These are phyloP conservation scores for Marchantia polymorpha DNA, from an alignment of 225 moss, liverwort and hornwort species.

Conservation along the genomic window DNA sequence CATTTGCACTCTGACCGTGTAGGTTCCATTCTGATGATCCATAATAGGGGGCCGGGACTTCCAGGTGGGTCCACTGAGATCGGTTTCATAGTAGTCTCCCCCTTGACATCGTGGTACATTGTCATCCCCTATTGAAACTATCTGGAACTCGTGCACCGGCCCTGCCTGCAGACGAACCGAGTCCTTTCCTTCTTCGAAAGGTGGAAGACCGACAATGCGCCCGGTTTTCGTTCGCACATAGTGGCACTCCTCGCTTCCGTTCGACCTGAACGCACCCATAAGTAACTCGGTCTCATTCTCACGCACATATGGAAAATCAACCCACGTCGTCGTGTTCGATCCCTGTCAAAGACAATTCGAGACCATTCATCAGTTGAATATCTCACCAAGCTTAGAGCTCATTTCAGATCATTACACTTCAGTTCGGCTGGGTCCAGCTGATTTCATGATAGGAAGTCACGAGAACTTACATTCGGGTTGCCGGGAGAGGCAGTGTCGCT, in stretches of 20 bases:
- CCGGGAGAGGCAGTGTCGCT: background rate
- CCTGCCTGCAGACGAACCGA: slow-evolving; percentile 26
- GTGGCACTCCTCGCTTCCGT: slow-evolving; percentile 38
- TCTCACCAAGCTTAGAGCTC: background rate
- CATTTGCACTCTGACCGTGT: slow-evolving; percentile 38
- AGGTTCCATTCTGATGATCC: slow-evolving; percentile 41
- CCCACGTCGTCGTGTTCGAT: slow-evolving; percentile 11
- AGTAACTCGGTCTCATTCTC: slow-evolving; percentile 38
- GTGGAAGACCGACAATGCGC: slow-evolving; percentile 27
- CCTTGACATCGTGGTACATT: slow-evolving; percentile 39
- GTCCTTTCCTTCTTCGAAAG: background rate
- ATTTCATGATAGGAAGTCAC: background rate
- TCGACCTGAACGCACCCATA: slow-evolving; percentile 25
- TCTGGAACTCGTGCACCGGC: slow-evolving; percentile 22
- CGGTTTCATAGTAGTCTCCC: slow-evolving; percentile 53
- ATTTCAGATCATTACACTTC: background rate
- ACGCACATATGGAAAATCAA: slow-evolving; percentile 26
- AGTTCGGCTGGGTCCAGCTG: background rate
- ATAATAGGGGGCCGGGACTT: slow-evolving; percentile 49
- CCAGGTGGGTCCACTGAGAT: slow-evolving; percentile 43
- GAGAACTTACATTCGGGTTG: slow-evolving; percentile 6
- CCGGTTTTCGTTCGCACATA: slow-evolving; percentile 31
- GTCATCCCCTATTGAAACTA: slow-evolving; percentile 36
- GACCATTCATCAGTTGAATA: background rate
- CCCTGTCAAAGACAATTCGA: background rate